phyloP scores from a whole-genome alignment of 2,329 filamentous ascomycete genomes.

The Plenodomus biglobosus region DNA sequence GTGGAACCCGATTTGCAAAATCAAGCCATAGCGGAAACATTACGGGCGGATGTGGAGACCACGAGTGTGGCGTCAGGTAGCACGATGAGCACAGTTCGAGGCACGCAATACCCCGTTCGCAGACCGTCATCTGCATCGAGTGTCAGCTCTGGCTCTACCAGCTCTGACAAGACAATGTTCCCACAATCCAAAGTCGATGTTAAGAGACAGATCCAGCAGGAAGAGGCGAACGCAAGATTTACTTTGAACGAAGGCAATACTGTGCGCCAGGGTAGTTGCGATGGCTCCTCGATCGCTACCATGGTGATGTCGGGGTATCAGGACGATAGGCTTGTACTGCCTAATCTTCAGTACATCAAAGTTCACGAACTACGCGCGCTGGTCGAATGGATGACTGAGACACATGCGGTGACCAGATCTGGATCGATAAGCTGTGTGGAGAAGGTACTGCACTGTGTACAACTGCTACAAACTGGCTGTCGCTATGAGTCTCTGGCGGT shows the following conservation, averaged over 20 bases:
- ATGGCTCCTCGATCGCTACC: constrained; percentile 17
- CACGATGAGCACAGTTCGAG: neutral
- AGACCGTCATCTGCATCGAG: neutral
- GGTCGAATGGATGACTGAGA: constrained; percentile 20
- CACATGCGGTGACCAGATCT: constrained; percentile 15
- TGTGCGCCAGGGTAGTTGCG: constrained; percentile 22
- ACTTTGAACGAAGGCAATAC: constrained; percentile 17
- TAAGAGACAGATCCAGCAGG: constrained; percentile 15
- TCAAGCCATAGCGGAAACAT: neutral
- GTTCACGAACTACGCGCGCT: constrained; percentile 28
- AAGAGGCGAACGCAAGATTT: constrained; percentile 11
- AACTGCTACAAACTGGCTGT: constrained; percentile 27
- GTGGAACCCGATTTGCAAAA: neutral
- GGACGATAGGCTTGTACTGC: constrained; percentile 19
- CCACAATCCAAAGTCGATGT: constrained; percentile 13
- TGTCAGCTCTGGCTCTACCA: neutral
- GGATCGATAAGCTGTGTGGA: constrained; percentile 26
- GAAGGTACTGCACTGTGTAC: constrained; percentile 31
- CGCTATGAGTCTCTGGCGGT: constrained; percentile 32
- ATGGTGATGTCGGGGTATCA: constrained; percentile 23
- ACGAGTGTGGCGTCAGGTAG: neutral
- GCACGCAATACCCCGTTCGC: neutral
- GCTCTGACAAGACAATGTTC: constrained; percentile 6
- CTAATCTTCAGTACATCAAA: constrained; percentile 27
- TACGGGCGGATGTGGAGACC: neutral